Evolutionary conservation across 768 basidiomycete species (phyloP).

Genomic region (Trametes villosa): DNA sequence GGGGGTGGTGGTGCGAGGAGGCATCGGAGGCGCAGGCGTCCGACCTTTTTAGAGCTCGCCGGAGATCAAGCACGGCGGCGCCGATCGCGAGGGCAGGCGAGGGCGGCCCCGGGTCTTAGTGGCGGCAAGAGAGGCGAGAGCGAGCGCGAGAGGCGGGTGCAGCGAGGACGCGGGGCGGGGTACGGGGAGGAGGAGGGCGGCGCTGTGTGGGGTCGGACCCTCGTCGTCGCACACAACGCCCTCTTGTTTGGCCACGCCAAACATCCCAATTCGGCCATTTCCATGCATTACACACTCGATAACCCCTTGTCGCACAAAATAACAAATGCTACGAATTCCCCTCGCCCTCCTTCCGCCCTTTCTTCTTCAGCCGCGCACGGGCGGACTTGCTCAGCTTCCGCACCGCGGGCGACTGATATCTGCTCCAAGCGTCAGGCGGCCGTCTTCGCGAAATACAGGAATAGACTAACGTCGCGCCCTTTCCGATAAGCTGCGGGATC

Average conservation of each 20-base stretch:
- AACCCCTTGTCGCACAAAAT: background rate
- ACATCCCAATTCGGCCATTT: background rate
- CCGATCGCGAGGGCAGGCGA: background rate
- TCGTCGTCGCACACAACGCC: conserved; percentile 6
- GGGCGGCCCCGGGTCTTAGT: conserved; percentile 10
- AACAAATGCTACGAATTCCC: background rate
- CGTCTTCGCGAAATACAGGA: background rate
- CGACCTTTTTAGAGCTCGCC: conserved; percentile 36
- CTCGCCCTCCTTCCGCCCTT: conserved; percentile 37
- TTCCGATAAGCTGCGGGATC: conserved; percentile 37
- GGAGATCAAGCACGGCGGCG: conserved; percentile 30
- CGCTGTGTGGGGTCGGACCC: conserved; percentile 2
- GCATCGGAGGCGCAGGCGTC: conserved; percentile 36
- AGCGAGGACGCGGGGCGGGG: background rate
- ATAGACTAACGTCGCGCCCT: conserved; percentile 55
- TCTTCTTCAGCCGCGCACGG: conserved; percentile 55
- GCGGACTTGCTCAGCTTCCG: conserved; percentile 64
- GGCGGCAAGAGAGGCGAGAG: background rate
- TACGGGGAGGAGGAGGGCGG: background rate
- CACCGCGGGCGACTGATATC: conserved; percentile 57
- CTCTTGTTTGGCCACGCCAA: conserved; percentile 6
- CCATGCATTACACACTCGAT: background rate
- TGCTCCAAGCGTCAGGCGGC: conserved; percentile 33
- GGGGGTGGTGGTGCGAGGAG: conserved; percentile 37
- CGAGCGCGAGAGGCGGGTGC: background rate